These are phyloP conservation scores for Curvularia hawaiiensis DNA, from an alignment of 2,329 filamentous ascomycete genomes.

Conservation along the genomic window DNA sequence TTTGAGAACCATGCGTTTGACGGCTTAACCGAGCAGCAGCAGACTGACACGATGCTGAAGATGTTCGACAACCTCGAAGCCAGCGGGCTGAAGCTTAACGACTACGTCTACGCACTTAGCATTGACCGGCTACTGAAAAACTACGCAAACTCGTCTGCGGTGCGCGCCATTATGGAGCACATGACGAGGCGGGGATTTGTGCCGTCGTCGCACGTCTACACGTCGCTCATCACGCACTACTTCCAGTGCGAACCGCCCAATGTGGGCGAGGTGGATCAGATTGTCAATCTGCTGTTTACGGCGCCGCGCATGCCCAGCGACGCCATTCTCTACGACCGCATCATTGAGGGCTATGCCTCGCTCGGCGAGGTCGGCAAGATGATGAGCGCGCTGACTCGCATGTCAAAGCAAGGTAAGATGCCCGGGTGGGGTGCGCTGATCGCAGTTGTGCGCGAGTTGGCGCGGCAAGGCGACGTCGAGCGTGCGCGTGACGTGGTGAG, in stretches of 20 bases:
- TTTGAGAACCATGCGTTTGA: constrained; percentile 57
- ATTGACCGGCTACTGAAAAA: constrained; percentile 66
- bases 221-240: constrained; percentile 72
- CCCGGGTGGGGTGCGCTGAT: constrained; percentile 51
- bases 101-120: constrained; percentile 70
- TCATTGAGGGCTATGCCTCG: constrained; percentile 69
- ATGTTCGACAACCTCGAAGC: constrained; percentile 62
- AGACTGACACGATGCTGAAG: constrained; percentile 57
- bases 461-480: constrained; percentile 43
- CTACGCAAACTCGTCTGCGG: constrained; percentile 54
- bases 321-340: constrained; percentile 69
- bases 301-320: constrained; percentile 50
- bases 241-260: constrained; percentile 65
- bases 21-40: constrained; percentile 53
- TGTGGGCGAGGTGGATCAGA: constrained; percentile 61
- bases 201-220: constrained; percentile 71
- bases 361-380: constrained; percentile 56
- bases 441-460: constrained; percentile 47
- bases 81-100: constrained; percentile 64
- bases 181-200: constrained; percentile 62
- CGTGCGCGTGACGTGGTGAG: constrained; percentile 43
- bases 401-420: constrained; percentile 47
- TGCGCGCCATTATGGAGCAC: constrained; percentile 66
- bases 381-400: constrained; percentile 49
- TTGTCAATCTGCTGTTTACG: constrained; percentile 58